Percentiles rank a stretch among this genome's conserved stretches.
Conservation (phyloP, 371 early-diverging fungal species). For the Mucor lusitanicus region DNA sequence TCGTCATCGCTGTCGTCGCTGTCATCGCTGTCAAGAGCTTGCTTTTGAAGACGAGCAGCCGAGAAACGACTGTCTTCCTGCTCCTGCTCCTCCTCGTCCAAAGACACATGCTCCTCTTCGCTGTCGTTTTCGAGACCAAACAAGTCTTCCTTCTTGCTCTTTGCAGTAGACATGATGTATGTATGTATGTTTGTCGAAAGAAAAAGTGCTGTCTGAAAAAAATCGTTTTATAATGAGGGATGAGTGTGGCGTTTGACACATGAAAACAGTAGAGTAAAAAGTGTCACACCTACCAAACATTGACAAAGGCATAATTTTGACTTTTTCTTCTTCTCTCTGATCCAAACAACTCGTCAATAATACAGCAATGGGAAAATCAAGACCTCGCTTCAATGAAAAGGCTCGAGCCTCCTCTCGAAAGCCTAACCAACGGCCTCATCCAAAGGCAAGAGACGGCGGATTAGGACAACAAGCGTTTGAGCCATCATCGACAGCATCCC, state of each 20-base stretch:
- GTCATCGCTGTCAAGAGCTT: constrained; percentile 27
- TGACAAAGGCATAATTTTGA: too few species aligned
- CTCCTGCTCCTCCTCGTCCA: constrained; percentile 21
- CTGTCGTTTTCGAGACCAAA: constrained; percentile 38
- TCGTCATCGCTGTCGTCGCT: constrained; percentile 26
- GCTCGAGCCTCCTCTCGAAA: constrained; percentile 53
- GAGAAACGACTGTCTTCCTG: constrained; percentile 34
- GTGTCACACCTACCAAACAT: not conserved
- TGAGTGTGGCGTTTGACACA: not conserved
- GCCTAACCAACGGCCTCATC: constrained; percentile 49
- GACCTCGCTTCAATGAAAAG: constrained; percentile 63
- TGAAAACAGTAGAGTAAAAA: not conserved
- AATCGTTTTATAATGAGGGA: not conserved
- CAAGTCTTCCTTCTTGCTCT: constrained; percentile 33
- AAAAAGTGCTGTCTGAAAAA: not conserved
- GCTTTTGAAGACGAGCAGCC: constrained; percentile 23
- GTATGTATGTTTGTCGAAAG: not conserved
- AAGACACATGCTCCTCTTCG: constrained; percentile 19
- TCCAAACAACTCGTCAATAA: too few species aligned
- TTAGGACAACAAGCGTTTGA: constrained; percentile 20
- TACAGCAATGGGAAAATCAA: constrained; percentile 55
- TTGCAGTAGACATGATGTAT: constrained; percentile 17
- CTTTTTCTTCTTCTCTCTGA: not conserved
- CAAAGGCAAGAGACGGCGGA: constrained; percentile 57
- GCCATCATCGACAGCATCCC: not conserved